Evolutionary conservation across 1,284 basidiomycete species (phyloP), one percentile per base, ranked within the genome.

Genomic region (Malassezia globosa): DNA sequence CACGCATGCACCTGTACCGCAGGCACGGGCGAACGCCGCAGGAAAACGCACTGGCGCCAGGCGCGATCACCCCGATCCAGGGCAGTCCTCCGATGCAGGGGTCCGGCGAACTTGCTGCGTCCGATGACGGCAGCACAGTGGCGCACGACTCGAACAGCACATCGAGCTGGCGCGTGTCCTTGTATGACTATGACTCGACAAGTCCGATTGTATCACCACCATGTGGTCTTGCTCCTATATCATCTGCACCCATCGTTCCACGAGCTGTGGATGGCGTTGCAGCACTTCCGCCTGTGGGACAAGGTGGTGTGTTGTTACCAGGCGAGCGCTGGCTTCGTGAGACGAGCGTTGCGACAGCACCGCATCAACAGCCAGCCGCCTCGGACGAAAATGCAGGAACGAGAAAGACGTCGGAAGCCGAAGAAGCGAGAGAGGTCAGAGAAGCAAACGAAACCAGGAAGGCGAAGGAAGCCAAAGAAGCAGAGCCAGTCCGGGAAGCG

Each of bases 131-230:
- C 27, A 33, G 27, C 27, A n/a, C n/a, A 19, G 22, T 13, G 0
- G 41, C 41, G 19, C 41, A 25, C 19, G 41, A 43, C 3, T 43
- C 41, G 18, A 35, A 21, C 16, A 22, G 41, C 21, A 33, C 41
- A 21, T 43, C 41, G 1, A 31, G 41, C 41, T 43, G 41, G 41
- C 41, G 41, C 31, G 11, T 43, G 41, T 29, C 24, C n/a, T 19
- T 43, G 29, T 43, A 43, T 33, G 21, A 43, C n/a, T 43, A 43
- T 33, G 41, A 43, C 31, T 14, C 21, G 10, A 22, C 41, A 22
- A 23, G 31, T 19, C 41, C 18, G 13, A 18, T n/a, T 13, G n/a
- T 21, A 19, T 35, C 29, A 16, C 29, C 11, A 16, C 2, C 29
- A 16, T 13, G 29, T 4, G 29, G 11, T 31, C 16, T 31, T 11